Conservation (phyloP, 768 basidiomycete species). For the Terana coerulea region DNA sequence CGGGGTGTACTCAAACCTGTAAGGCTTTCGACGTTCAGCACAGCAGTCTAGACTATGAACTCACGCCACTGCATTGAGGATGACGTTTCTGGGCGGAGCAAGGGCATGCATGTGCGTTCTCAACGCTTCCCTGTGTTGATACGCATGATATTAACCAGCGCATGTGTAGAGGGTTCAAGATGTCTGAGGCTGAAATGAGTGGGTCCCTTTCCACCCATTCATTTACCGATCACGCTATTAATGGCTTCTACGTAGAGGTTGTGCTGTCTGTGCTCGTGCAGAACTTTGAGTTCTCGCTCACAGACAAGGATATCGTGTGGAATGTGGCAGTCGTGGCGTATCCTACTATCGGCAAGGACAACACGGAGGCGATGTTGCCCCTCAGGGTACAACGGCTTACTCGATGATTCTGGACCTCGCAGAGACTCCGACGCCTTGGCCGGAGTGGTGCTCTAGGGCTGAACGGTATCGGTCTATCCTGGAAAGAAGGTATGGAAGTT, state of each 20-base stretch:
- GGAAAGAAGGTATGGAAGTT: background rate
- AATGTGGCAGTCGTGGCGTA: constrained; percentile 25
- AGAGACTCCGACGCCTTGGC: background rate
- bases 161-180: constrained; percentile 6
- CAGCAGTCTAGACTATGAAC: background rate
- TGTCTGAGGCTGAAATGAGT: constrained; percentile 12
- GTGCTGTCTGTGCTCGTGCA: constrained; percentile 24
- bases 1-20: constrained; percentile 20
- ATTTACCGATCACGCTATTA: constrained; percentile 2
- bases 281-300: constrained; percentile 22
- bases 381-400: constrained; percentile 16
- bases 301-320: constrained; percentile 26
- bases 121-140: background rate
- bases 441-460: background rate
- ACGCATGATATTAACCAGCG: too few relatives aligned
- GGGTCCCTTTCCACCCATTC: background rate
- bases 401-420: background rate
- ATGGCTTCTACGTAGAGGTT: constrained; percentile 25
- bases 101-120: background rate
- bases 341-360: constrained; percentile 21
- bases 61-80: background rate
- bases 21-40: background rate
- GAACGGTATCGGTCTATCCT: background rate
- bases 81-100: background rate
- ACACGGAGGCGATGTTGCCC: constrained; percentile 20